A percentile compares a stretch with the other conserved stretches of the same genome.
Conservation (phyloP, 768 basidiomycete species). For the Tricholoma saponaceum region DNA sequence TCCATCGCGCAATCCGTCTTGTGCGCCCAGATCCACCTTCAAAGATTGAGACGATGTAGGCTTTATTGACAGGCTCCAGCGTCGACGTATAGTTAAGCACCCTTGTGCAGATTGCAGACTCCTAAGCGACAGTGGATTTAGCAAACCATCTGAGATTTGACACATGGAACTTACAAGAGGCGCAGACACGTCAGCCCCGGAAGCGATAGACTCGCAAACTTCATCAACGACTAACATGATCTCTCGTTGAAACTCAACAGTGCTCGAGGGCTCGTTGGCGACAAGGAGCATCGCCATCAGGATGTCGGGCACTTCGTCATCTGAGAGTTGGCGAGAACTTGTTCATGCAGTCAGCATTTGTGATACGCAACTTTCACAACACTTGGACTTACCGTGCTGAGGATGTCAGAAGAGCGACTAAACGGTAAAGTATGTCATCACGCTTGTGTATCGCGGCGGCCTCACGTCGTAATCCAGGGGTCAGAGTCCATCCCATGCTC, state of each 20-base stretch:
- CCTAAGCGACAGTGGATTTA: constrained; percentile 29
- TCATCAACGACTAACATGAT: constrained; percentile 44
- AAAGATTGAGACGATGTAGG: constrained; percentile 46
- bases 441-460: constrained; percentile 20
- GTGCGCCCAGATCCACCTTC: constrained; percentile 45
- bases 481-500: constrained; percentile 26
- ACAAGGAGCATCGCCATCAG: constrained; percentile 49
- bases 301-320: constrained; percentile 43
- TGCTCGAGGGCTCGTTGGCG: constrained; percentile 49
- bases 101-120: constrained; percentile 40
- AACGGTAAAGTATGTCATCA: constrained; percentile 31
- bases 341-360: background rate
- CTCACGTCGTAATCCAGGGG: constrained; percentile 3
- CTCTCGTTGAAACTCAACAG: constrained; percentile 40
- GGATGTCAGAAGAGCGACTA: constrained; percentile 37
- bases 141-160: background rate
- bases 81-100: constrained; percentile 35
- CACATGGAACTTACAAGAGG: constrained; percentile 20
- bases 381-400: constrained; percentile 42
- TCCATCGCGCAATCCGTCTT: constrained; percentile 51
- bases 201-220: constrained; percentile 39
- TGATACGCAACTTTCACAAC: background rate
- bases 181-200: constrained; percentile 20
- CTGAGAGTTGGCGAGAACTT: constrained; percentile 31
- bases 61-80: constrained; percentile 47